These are phyloP conservation scores for Clathrospora elynae DNA, from an alignment of 2,329 filamentous ascomycete genomes.

Conservation along the genomic window DNA sequence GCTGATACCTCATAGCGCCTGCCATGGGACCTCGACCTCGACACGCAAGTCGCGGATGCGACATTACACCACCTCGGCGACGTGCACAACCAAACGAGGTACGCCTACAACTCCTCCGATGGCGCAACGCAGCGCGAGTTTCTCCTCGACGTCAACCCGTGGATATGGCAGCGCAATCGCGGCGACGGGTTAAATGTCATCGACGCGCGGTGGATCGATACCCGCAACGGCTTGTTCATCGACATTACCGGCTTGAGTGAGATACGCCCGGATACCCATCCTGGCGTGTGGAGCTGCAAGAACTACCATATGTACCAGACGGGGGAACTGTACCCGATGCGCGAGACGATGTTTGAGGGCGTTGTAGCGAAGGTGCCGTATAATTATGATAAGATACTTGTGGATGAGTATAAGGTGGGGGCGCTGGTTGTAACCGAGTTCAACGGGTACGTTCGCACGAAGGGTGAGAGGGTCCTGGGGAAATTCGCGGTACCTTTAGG, in stretches of 20 bases:
- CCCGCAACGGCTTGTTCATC: conserved; percentile 75
- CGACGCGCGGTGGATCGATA: conserved; percentile 83
- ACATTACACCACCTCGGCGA: conserved; percentile 70
- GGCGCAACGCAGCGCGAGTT: conserved; percentile 59
- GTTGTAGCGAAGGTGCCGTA: conserved; percentile 72
- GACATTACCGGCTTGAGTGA: conserved; percentile 80
- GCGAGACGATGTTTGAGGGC: conserved; percentile 75
- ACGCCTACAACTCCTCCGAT: conserved; percentile 49
- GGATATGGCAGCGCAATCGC: conserved; percentile 64
- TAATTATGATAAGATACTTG: conserved; percentile 67
- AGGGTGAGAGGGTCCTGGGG: too few species aligned
- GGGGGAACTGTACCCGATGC: conserved; percentile 76
- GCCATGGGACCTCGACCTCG: conserved; percentile 84
- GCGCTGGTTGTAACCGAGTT: conserved; percentile 65
- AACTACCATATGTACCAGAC: conserved; percentile 75
- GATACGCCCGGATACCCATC: conserved; percentile 62
- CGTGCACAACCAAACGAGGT: conserved; percentile 70
- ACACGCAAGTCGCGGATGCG: conserved; percentile 73
- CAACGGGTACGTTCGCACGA: conserved; percentile 63
- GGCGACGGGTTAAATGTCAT: conserved; percentile 78
- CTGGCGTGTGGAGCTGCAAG: conserved; percentile 78
- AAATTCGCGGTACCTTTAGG: too few species aligned
- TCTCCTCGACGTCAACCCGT: conserved; percentile 78
- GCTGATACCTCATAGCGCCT: conserved; percentile 61
- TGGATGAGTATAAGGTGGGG: conserved; percentile 68